Conservation (phyloP, 2,329 filamentous ascomycete genomes). For the Pseudogymnoascus sp. region DNA sequence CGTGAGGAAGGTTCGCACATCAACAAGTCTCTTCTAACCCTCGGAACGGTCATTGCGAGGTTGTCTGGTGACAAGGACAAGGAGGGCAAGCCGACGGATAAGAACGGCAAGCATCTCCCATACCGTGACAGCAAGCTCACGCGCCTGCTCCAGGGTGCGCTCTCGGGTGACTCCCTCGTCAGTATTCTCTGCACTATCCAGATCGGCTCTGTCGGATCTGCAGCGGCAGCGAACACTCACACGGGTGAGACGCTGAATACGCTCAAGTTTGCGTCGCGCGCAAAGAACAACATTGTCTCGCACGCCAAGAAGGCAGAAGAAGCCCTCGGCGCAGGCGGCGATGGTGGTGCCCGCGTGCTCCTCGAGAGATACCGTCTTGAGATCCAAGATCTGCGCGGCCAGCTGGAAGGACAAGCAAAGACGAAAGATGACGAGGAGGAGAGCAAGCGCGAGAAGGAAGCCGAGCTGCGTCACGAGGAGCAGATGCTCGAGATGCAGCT, state of each 20-base stretch:
- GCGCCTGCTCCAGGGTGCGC: constrained; percentile 77
- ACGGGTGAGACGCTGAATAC: constrained; percentile 89
- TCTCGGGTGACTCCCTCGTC: constrained; percentile 89
- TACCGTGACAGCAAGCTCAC: constrained; percentile 98
- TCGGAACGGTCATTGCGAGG: constrained; percentile 89
- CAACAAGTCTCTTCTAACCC: constrained; percentile 91
- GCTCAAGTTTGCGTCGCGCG: constrained; percentile 89
- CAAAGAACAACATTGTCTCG: constrained; percentile 96
- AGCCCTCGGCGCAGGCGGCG: constrained; percentile 69
- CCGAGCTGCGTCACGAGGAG: constrained; percentile 82
- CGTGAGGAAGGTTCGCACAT: constrained; percentile 94
- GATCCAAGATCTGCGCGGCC: constrained; percentile 70
- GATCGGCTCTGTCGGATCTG: constrained; percentile 67
- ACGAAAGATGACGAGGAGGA: constrained; percentile 61
- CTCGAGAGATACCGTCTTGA: constrained; percentile 92
- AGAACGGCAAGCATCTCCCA: constrained; percentile 84
- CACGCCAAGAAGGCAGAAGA: constrained; percentile 94
- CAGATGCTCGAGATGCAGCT: constrained; percentile 99
- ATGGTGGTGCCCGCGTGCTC: constrained; percentile 77
- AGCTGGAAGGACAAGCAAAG: constrained; percentile 78
- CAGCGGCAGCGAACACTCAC: constrained; percentile 63
- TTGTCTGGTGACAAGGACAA: constrained; percentile 88
- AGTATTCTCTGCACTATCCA: constrained; percentile 97
- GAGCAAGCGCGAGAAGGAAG: constrained; percentile 66
- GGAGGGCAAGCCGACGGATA: constrained; percentile 61